phyloP scores from a whole-genome alignment of 805 yeast genomes.

The Lipomyces mesembrius region DNA sequence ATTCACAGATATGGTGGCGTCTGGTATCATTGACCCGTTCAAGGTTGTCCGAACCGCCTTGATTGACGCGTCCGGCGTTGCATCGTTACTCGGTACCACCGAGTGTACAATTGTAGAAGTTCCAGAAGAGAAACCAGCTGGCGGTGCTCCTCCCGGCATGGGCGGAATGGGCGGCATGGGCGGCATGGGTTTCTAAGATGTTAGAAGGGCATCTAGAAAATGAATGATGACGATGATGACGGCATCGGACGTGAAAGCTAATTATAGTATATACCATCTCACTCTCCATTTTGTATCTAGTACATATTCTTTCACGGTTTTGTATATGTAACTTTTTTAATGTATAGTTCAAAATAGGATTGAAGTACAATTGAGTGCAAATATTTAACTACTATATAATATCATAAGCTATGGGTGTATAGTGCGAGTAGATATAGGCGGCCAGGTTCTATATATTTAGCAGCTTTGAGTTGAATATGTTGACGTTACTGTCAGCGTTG shows the following conservation, averaged over 20 bases:
- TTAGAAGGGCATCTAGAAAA: slow-evolving; percentile 5
- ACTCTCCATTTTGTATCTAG: slow-evolving; percentile 4
- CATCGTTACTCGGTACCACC: slow-evolving; percentile 94
- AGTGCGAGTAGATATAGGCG: too few relatives aligned
- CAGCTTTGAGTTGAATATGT: too few relatives aligned
- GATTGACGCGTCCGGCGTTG: slow-evolving; percentile 96
- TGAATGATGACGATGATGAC: neutral
- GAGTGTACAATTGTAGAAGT: slow-evolving; percentile 98
- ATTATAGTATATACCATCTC: neutral
- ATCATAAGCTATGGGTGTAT: too few relatives aligned
- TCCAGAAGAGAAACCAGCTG: slow-evolving; percentile 66
- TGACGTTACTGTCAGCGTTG: too few relatives aligned
- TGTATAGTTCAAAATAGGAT: neutral
- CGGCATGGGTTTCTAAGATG: slow-evolving; percentile 35
- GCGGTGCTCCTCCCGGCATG: slow-evolving; percentile 61
- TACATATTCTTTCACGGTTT: neutral
- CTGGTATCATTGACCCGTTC: slow-evolving; percentile 98
- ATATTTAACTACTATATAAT: too few relatives aligned
- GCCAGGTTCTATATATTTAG: too few relatives aligned
- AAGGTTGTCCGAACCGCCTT: slow-evolving; percentile 96
- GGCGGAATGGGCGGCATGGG: slow-evolving; percentile 62
- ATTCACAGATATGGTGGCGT: slow-evolving; percentile 92
- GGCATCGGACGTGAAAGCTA: neutral
- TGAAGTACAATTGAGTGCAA: neutral
- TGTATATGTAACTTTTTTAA: neutral